A percentile compares a stretch with the other conserved stretches of the same genome.
Conservation (phyloP, 768 basidiomycete genomes). For the Gelatoporia subvermispora region DNA sequence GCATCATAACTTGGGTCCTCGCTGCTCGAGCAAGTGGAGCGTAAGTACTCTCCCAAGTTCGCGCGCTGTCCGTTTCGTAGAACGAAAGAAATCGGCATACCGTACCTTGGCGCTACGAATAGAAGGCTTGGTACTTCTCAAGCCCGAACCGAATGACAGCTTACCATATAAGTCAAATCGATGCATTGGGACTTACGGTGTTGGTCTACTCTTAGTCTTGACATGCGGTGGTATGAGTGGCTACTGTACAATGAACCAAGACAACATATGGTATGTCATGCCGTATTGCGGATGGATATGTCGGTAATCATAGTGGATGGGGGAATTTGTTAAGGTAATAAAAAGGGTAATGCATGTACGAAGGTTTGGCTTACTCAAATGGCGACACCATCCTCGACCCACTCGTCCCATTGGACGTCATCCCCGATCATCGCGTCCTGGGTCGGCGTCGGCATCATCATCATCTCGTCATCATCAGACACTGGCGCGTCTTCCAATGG, state of each 20-base stretch:
- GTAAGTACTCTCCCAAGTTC: too few species aligned
- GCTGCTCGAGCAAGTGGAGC: too few species aligned
- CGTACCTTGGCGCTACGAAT: too few species aligned
- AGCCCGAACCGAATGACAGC: too few species aligned
- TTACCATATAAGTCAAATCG: too few species aligned
- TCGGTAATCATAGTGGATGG: not conserved
- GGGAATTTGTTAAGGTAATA: not conserved
- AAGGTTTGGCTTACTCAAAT: not conserved
- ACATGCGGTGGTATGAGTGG: not conserved
- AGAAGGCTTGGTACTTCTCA: too few species aligned
- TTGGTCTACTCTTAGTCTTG: not conserved
- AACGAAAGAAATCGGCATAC: not conserved
- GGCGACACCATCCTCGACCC: conserved; percentile 12
- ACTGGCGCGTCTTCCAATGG: not conserved
- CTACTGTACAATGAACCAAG: not conserved
- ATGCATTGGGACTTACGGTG: too few species aligned
- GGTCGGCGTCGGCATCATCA: conserved; percentile 3
- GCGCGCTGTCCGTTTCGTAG: too few species aligned
- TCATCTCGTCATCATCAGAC: conserved; percentile 8
- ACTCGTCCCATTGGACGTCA: conserved; percentile 23
- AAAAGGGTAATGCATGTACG: not conserved
- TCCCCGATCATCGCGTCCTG: conserved; percentile 7
- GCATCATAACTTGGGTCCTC: too few species aligned
- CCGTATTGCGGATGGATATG: not conserved
- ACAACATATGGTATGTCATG: not conserved